Base-by-base conservation (phyloP, 2,329 filamentous ascomycete species). In the Cladobotryum protrusum region DNA sequence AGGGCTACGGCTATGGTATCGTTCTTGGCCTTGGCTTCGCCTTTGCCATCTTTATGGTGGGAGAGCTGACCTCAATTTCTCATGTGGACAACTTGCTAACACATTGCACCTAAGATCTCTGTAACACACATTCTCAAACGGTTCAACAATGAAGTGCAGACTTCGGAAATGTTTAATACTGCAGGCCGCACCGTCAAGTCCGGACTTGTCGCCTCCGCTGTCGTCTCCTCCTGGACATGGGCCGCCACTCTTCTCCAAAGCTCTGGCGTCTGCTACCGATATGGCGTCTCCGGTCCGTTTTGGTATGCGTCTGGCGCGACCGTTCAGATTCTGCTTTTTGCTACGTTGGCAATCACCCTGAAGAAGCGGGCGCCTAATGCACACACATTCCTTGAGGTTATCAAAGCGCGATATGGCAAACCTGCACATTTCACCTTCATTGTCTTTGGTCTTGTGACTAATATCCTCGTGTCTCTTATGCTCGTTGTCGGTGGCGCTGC, bases 161-260 rank as follows among this genome's bases (percentile, higher is more conserved):
- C 91, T 0, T 91, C 87, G 0, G 90, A 96, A 71, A 93, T 90
- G 81, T 96, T 96, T 75, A 90, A 80, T 56, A 95, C 90, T 0
- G 90, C 90, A 45, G 89, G 89, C 15, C 78, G 91, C 54, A 90
- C 87, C 1, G 88, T 96, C 57, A 96, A 95, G 64, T 90, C 88
- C 8, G 91, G 90, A 40, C 76, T 96, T 13, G 89, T 95, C 1
- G 87, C 88, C 11, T 87, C 88, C 5, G 90, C 89, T 14, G 90
- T 96, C n/a, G 89, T 95, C 3, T 91, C 86, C 14, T 90, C 86
- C 5, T 96, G 91, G 90, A 95, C 90, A 0, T 95, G 89, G 89
- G 89, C 89, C 1, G 89, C 88, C 18, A 93, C 88, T 0, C 73
- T 92, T 1, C 75, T 93, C 2, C 88, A 93, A 62, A 87, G 82